Conservation (phyloP, 2,329 filamentous ascomycete genomes). For the Graphilbum sp. region DNA sequence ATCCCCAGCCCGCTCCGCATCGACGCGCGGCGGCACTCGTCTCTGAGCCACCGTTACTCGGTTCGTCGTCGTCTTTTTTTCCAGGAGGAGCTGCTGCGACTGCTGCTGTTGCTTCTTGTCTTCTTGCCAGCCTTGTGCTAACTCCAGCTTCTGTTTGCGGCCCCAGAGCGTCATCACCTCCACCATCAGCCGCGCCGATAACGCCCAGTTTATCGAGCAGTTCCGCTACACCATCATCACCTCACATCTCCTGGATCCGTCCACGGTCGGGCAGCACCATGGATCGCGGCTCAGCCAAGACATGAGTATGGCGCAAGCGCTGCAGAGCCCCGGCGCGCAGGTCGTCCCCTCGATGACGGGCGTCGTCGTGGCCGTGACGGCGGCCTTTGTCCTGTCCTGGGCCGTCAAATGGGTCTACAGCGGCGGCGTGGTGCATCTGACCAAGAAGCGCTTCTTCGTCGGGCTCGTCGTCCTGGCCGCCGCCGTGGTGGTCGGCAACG, state of each 20-base stretch:
- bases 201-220: slow-evolving; percentile 73
- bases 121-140: too few relatives aligned
- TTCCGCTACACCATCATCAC: slow-evolving; percentile 89
- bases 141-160: too few relatives aligned
- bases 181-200: slow-evolving; percentile 60
- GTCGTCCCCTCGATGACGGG: slow-evolving; percentile 20
- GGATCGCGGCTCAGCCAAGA: not conserved
- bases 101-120: not conserved
- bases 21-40: slow-evolving; percentile 22
- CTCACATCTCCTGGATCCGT: slow-evolving; percentile 67
- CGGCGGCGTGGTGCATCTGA: slow-evolving; percentile 32
- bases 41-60: slow-evolving; percentile 33
- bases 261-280: slow-evolving; percentile 29
- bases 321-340: slow-evolving; percentile 9
- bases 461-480: slow-evolving; percentile 29
- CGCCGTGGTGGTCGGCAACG: slow-evolving; percentile 46
- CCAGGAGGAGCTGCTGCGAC: too few relatives aligned
- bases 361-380: slow-evolving; percentile 38
- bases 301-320: not conserved
- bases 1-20: slow-evolving; percentile 27
- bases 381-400: slow-evolving; percentile 53
- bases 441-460: slow-evolving; percentile 36
- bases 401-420: slow-evolving; percentile 54
- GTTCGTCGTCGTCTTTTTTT: slow-evolving; percentile 19
- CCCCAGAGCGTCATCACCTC: slow-evolving; percentile 55